Base-by-base conservation (phyloP, 2,329 filamentous ascomycete genomes). In the Pyrenophora seminiperda region DNA sequence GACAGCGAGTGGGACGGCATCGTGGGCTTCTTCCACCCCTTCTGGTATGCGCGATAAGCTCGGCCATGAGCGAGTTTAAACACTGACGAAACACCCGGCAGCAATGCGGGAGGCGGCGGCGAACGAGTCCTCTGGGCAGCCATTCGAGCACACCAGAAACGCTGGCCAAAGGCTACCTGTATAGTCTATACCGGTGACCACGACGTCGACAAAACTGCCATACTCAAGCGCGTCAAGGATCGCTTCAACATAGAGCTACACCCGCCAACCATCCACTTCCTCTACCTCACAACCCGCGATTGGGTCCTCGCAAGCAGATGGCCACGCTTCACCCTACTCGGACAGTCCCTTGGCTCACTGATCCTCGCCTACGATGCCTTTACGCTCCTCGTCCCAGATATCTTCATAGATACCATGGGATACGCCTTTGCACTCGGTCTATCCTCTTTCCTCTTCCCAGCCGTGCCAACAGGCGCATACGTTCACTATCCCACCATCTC, bases 401-500 rank as follows among this genome's bases (percentile, higher is more conserved):
- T 97, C 43, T 96, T 97, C 71, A 81, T 99, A 63, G 94, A 99
- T 69, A 99, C 94, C 2, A 97, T 99, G 92, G 94, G 94, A 55
- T 99, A 97, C 67, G 91, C 93, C 19, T 99, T 97, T 70, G 83
- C 89, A 0, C 82, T 96, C 9, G 91, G 90, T 7, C 79, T 97
- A 3, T 89, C 82, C 73, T 94, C 91, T 68, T 82, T 89, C 56
- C 79, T 97, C 18, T 97, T 97, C 68, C 88, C 83, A 0, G 73
- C 77, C 29, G 83, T 97, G 1, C 90, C 93, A 0, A 97, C 91
- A 0, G 91, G 84, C 37, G 92, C 94, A 43, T 99, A 99, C 69
- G 92, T 97, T 1, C 94, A 99, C 76, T 99, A 97, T 70, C 94
- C 94, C 1, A 97, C 93, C 47, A 99, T 99, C 45, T 97, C 92